A percentile compares a stretch with the other conserved stretches of the same genome.
These are phyloP conservation scores for Kernera saxatilis DNA, from an alignment of 345 rosid genomes.

Conservation along the genomic window DNA sequence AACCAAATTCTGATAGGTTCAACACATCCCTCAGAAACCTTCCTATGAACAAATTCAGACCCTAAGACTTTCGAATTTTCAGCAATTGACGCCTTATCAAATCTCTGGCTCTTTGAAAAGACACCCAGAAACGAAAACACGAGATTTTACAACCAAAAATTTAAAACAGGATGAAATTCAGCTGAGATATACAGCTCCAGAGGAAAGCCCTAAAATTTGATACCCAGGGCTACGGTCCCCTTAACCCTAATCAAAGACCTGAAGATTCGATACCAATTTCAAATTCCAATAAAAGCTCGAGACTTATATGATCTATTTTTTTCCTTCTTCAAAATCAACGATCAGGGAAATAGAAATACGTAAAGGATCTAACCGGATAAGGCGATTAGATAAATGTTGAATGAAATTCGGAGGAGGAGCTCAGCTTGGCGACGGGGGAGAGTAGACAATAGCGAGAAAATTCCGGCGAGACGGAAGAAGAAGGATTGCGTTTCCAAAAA, in stretches of 20 bases:
- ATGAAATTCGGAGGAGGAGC: neutral
- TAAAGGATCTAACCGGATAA: slow-evolving; percentile 17
- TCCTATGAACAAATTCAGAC: neutral
- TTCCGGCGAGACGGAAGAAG: slow-evolving; percentile 16
- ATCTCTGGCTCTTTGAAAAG: neutral
- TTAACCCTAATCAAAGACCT: neutral
- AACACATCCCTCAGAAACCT: neutral
- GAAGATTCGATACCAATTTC: neutral
- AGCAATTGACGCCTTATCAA: neutral
- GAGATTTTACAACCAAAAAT: neutral
- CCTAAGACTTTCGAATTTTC: neutral
- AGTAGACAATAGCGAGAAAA: neutral
- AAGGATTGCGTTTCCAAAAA: slow-evolving; percentile 9
- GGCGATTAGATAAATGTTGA: neutral
- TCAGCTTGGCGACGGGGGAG: neutral
- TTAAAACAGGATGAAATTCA: neutral
- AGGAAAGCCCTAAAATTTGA: neutral
- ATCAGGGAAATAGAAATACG: neutral
- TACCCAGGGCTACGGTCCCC: neutral
- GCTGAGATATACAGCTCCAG: too few relatives aligned
- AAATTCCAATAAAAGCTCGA: neutral
- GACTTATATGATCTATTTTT: neutral
- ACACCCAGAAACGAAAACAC: neutral
- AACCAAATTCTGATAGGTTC: neutral
- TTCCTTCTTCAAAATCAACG: neutral